A percentile compares a stretch with the other conserved stretches of the same genome.
phyloP scores from a whole-genome alignment of 768 basidiomycete genomes.

The Collybia sordida region DNA sequence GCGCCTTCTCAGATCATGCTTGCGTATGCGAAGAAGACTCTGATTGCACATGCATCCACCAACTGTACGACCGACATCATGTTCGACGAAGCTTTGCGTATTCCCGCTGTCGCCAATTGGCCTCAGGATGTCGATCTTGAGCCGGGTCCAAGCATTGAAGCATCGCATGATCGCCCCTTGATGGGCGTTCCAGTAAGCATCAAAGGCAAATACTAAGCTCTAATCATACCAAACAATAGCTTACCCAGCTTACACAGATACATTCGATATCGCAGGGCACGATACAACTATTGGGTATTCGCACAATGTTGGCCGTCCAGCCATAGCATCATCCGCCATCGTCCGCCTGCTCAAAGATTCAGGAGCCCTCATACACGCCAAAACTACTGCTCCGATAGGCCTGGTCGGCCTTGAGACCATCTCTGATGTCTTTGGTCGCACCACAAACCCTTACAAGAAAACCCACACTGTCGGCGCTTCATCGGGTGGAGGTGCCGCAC shows the following conservation, averaged over 20 bases:
- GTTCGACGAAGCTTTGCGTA: constrained; percentile 45
- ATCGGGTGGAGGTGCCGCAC: constrained; percentile 68
- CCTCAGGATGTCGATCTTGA: constrained; percentile 37
- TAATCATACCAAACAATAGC: constrained; percentile 8
- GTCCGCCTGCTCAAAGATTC: constrained; percentile 58
- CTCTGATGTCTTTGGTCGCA: constrained; percentile 62
- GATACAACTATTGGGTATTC: constrained; percentile 67
- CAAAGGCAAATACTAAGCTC: constrained; percentile 46
- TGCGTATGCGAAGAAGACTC: constrained; percentile 54
- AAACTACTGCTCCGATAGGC: constrained; percentile 61
- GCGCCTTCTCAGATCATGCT: constrained; percentile 43
- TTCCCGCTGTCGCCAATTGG: constrained; percentile 38
- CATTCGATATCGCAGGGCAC: constrained; percentile 50
- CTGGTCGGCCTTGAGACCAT: constrained; percentile 55
- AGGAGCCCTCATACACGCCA: constrained; percentile 63
- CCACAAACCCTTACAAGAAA: constrained; percentile 61
- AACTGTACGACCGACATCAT: constrained; percentile 73
- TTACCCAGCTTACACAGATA: constrained; percentile 28
- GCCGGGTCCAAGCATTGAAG: constrained; percentile 26
- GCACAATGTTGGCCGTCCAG: constrained; percentile 43
- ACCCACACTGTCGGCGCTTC: constrained; percentile 60
- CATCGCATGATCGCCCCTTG: constrained; percentile 42
- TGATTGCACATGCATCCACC: constrained; percentile 53
- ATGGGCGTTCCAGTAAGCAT: constrained; percentile 70
- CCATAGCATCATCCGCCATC: constrained; percentile 47